Evolutionary conservation across 345 rosid species (phyloP), one percentile per base, ranked within the genome.

Genomic region (Nephelium lappaceum): DNA sequence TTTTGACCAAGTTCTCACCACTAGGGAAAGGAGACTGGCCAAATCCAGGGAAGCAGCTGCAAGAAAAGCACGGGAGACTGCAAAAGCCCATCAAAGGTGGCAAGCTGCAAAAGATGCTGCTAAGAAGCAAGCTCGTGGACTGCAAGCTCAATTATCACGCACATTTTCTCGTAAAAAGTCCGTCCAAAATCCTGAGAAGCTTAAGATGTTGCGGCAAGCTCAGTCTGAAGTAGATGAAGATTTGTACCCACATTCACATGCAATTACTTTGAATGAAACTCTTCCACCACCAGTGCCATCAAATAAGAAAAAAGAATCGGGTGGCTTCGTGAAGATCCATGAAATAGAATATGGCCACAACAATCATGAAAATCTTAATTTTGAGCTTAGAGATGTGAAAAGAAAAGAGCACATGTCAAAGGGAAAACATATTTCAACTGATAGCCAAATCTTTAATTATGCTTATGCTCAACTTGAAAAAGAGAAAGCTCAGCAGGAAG

Each of bases 1-100:
- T 79, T 94, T 95, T 15, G 99, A 91, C 75, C 99, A 94, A 87
- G 89, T 96, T 75, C 85, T 94, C 41, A 80, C 89, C 42, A 89
- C 88, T 38, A 88, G 97, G 80, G 95, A 93, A 69, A 91, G 92
- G 73, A 88, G 97, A 78, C 81, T 84, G 49, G 92, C 98, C 8
- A 91, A 94, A 74, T 88, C 97, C 73, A 90, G 98, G 78, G 98
- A 93, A 80, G 89, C 98, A 75, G 98, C 98, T 0, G 98, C 92
- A 67, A 90, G 81, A 83, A 89, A 83, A 76, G 91, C 89, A 68
- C 85, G 84, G 73, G 91, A 88, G 86, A 89, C 88, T 69, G 94
- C 92, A 43, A 89, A 81, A 83, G 97, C 97, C 43, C 90, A 86
- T 53, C 93, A 90, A 76, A 89, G 84, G 85, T 94, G 99, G 99